Evolutionary conservation across 768 basidiomycete species (phyloP).

Genomic region (Lentinus tigrinus): DNA sequence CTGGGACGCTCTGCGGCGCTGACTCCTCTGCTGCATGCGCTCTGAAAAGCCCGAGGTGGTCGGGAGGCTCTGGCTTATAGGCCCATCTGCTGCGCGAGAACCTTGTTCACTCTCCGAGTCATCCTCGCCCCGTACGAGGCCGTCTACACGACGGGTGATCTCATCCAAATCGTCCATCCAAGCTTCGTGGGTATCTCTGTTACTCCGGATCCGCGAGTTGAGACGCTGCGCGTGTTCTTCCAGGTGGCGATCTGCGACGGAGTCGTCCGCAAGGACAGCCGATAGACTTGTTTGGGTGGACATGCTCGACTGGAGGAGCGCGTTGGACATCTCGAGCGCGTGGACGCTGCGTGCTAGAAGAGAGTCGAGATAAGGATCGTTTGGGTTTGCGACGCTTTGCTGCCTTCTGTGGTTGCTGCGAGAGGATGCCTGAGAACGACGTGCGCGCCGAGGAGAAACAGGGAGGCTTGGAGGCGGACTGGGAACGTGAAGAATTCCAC

Average conservation of each 20-base stretch:
- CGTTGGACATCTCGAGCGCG: slow-evolving; percentile 84
- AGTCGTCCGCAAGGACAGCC: slow-evolving; percentile 47
- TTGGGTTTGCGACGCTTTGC: slow-evolving; percentile 24
- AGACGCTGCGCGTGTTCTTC: slow-evolving; percentile 52
- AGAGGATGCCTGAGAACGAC: slow-evolving; percentile 18
- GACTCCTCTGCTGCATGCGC: slow-evolving; percentile 15
- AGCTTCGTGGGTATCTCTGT: slow-evolving; percentile 42
- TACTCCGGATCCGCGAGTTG: slow-evolving; percentile 49
- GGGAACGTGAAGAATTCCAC: slow-evolving; percentile 21
- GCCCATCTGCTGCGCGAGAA: background rate
- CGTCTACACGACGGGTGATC: slow-evolving; percentile 63
- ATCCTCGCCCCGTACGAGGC: slow-evolving; percentile 38
- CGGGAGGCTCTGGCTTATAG: slow-evolving; percentile 33
- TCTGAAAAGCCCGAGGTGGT: slow-evolving; percentile 18
- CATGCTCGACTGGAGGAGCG: slow-evolving; percentile 72
- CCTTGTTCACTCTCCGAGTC: slow-evolving; percentile 3
- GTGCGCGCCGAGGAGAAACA: slow-evolving; percentile 34
- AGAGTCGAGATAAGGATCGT: slow-evolving; percentile 69
- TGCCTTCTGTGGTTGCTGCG: slow-evolving; percentile 24
- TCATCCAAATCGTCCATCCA: slow-evolving; percentile 73
- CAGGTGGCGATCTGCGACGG: slow-evolving; percentile 42
- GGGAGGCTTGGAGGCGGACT: slow-evolving; percentile 32
- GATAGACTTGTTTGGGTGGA: slow-evolving; percentile 61
- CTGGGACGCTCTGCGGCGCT: slow-evolving; percentile 23
- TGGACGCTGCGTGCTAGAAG: slow-evolving; percentile 80